A percentile compares a stretch with the other conserved stretches of the same genome.
These are phyloP conservation scores for Dactylis glomerata DNA, from an alignment of 176 grass and related monocot genomes.

Conservation along the genomic window DNA sequence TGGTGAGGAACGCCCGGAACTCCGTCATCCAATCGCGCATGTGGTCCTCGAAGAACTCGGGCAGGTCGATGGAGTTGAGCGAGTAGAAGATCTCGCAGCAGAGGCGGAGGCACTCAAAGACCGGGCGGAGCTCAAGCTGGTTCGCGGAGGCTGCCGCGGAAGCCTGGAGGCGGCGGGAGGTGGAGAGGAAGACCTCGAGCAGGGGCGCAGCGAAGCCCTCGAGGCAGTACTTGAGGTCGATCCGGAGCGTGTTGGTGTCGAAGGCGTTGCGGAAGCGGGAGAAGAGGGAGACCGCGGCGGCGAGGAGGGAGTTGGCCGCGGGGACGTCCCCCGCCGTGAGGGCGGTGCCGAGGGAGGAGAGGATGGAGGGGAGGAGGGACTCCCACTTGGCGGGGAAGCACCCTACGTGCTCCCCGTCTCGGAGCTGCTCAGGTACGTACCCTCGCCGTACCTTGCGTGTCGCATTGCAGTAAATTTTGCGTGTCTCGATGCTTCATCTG, in stretches of 20 bases:
- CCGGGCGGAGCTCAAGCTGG: conserved; percentile 50
- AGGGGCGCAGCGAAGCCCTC: conserved; percentile 67
- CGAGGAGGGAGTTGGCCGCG: conserved; percentile 69
- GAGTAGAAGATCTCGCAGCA: conserved; percentile 94
- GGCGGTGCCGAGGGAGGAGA: conserved; percentile 59
- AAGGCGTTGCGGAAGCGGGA: conserved; percentile 85
- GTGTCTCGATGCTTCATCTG: no score
- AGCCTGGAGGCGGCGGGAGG: conserved; percentile 60
- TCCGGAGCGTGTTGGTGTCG: conserved; percentile 66
- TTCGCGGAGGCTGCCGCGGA: conserved; percentile 28
- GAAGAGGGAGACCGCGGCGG: conserved; percentile 70
- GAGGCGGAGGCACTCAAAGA: conserved; percentile 81
- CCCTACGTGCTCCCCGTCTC: no score
- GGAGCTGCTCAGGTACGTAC: no score
- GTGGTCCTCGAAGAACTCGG: conserved; percentile 98
- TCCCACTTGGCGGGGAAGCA: conserved; percentile 78
- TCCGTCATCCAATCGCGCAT: conserved; percentile 96
- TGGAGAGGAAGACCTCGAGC: conserved; percentile 78
- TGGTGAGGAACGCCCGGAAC: conserved; percentile 78
- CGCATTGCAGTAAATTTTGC: no score
- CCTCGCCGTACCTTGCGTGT: no score
- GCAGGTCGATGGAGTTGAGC: conserved; percentile 90
- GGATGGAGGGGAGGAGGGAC: conserved; percentile 73
- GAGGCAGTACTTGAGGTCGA: conserved; percentile 98
- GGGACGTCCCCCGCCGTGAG: conserved; percentile 42